Percentiles rank a stretch among this genome's conserved stretches.
These are phyloP conservation scores for Phascolomyces articulosus DNA, from an alignment of 371 early-diverging fungal species.

Conservation along the genomic window DNA sequence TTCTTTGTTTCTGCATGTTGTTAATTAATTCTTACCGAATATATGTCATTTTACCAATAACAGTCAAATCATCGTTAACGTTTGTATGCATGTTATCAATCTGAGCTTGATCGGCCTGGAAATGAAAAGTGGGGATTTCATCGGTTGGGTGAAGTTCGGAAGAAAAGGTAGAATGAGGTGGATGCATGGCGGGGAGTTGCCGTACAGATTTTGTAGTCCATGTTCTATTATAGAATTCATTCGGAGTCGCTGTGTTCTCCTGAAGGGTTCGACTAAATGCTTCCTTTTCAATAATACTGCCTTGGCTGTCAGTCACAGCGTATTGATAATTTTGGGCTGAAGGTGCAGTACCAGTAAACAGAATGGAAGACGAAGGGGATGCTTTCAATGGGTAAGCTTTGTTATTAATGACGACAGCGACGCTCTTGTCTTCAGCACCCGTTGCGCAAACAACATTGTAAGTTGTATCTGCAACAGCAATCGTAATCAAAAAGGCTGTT, in stretches of 20 bases:
- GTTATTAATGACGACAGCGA: slow-evolving; percentile 12
- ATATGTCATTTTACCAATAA: slow-evolving; percentile 28
- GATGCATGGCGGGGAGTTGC: slow-evolving; percentile 6
- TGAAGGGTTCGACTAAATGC: not conserved
- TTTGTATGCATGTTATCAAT: slow-evolving; percentile 28
- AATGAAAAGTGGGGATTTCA: slow-evolving; percentile 37
- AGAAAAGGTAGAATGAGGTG: not conserved
- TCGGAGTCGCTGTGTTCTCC: not conserved
- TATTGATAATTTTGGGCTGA: slow-evolving; percentile 10
- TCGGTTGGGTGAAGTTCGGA: slow-evolving; percentile 18
- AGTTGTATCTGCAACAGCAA: not conserved
- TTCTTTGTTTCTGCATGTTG: too few relatives aligned
- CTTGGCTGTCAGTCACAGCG: not conserved
- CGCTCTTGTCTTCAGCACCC: not conserved
- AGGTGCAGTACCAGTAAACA: slow-evolving; percentile 11
- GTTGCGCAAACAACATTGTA: not conserved
- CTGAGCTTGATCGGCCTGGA: slow-evolving; percentile 17
- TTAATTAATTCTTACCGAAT: slow-evolving; percentile 23
- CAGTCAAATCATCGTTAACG: slow-evolving; percentile 9
- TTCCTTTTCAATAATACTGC: not conserved
- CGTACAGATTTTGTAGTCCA: slow-evolving; percentile 20
- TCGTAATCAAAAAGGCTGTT: not conserved
- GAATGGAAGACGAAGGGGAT: not conserved
- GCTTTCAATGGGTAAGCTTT: slow-evolving; percentile 5
- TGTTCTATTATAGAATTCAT: slow-evolving; percentile 20